Evolutionary conservation across 2,329 filamentous ascomycete genomes (phyloP).

Genomic region (Epichloe elymi): DNA sequence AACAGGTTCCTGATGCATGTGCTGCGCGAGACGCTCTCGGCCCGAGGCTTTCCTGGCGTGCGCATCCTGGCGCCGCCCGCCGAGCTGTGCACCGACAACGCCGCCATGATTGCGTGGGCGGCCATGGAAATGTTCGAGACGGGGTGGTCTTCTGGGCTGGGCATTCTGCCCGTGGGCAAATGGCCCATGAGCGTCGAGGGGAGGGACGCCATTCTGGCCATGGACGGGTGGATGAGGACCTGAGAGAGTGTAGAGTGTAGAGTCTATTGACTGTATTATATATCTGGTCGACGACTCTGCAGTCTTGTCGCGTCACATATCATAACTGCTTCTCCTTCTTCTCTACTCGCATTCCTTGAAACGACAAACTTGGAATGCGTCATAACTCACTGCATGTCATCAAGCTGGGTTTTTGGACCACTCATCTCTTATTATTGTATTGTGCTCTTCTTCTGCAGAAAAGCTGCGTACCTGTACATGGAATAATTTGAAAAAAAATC

Average conservation of each 20-base stretch:
- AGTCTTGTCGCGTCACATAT: too few relatives aligned
- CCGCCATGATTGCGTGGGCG: constrained; percentile 94
- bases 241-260: neutral
- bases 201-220: constrained; percentile 48
- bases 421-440: too few relatives aligned
- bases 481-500: too few relatives aligned
- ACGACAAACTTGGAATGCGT: too few relatives aligned
- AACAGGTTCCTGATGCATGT: constrained; percentile 69
- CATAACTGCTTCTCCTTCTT: neutral
- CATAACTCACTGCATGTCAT: too few relatives aligned
- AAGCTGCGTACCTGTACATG: too few relatives aligned
- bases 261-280: neutral
- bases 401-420: too few relatives aligned
- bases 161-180: constrained; percentile 46
- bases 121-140: constrained; percentile 82
- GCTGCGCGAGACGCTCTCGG: constrained; percentile 41
- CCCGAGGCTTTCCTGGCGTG: constrained; percentile 50
- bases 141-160: constrained; percentile 54
- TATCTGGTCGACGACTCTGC: neutral
- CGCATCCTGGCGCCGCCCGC: constrained; percentile 61
- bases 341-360: too few relatives aligned
- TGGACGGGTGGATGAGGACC: constrained; percentile 30
- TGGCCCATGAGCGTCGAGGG: constrained; percentile 59
- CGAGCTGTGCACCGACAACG: constrained; percentile 81
- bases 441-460: too few relatives aligned